Evolutionary conservation across 83 land plant species (phyloP), one percentile per base, ranked within the genome.

Genomic region (Picea mariana): DNA sequence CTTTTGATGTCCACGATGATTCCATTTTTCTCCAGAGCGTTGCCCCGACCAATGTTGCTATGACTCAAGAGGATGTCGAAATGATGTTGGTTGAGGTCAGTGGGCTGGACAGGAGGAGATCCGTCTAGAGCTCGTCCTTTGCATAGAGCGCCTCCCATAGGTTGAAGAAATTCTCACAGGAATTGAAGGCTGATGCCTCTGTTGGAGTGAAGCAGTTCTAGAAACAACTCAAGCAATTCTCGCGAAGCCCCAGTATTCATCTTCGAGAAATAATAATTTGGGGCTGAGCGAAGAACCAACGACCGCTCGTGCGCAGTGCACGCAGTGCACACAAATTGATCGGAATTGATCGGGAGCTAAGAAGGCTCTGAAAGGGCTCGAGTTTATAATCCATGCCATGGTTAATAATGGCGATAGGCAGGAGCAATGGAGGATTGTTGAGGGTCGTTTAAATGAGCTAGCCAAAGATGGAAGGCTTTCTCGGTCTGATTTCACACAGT

Each of bases 401-500:
- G 31, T 31, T 31, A 31, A 31, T 31, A 31, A 82, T 5, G 83
- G 62, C 4, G 88, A 85, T 40, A 82, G 66, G 21, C 75, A 82
- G 31, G 86, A 83, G 75, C 77, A 84, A 11, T 97, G 99, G 99
- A 82, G 80, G 55, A 67, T 67, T 3, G 99, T 95, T 38, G 95
- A 97, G 85, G 49, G 86, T 9, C 72, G 96, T 61, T 97, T 97
- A 79, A 78, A 85, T 1, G 52, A 31, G 31, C 31, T 31, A 31
- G 31, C 31, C 31, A 31, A 31, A 31, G 31, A 31, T 31, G 31
- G 31, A 78, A 42, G 91, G 65, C 90, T 97, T 49, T 85, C 89
- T 7, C 76, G 98, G 72, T 88, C 93, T 4, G 88, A 97, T 58
- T 97, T 97, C 80, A 96, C 91, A 0, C 89, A 89, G 83, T 97